phyloP scores from a whole-genome alignment of 805 yeast genomes.

The Metschnikowia proteae region DNA sequence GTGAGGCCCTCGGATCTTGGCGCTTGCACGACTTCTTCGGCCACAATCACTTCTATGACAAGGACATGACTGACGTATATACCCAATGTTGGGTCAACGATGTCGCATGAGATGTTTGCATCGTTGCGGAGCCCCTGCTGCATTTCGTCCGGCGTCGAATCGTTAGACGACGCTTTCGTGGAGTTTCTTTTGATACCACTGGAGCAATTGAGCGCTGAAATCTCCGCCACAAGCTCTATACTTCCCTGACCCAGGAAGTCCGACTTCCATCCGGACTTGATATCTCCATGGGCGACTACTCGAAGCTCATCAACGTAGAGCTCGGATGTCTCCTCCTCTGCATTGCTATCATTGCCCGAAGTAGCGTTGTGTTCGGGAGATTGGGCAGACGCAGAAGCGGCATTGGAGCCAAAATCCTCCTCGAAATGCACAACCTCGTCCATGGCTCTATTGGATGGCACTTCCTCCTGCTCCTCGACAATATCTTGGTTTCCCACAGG shows the following conservation, averaged over 20 bases:
- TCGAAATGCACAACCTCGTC: conserved; percentile 18
- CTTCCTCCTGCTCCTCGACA: conserved; percentile 13
- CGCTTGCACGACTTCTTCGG: conserved; percentile 65
- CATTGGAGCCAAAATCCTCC: conserved; percentile 12
- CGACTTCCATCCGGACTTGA: conserved; percentile 92
- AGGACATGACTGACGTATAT: conserved; percentile 71
- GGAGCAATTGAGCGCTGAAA: conserved; percentile 55
- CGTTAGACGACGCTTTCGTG: conserved; percentile 41
- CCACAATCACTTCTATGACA: conserved; percentile 86
- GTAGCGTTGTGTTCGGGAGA: neutral
- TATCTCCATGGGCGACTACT: conserved; percentile 71
- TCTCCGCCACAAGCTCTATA: conserved; percentile 74
- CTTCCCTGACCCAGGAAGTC: conserved; percentile 78
- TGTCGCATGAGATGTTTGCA: conserved; percentile 70
- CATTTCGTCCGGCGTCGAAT: conserved; percentile 23
- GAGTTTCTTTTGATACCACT: conserved; percentile 48
- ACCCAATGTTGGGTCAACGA: conserved; percentile 78
- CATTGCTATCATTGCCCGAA: neutral
- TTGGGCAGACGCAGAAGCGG: neutral
- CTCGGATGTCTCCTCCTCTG: neutral
- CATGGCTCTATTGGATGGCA: conserved; percentile 14
- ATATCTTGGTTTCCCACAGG: conserved; percentile 12
- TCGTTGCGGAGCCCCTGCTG: conserved; percentile 29
- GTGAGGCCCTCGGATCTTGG: conserved; percentile 18
- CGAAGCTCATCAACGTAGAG: conserved; percentile 70